Conservation (phyloP, 1,284 basidiomycete genomes). For the Ceratobasidium sp. region DNA sequence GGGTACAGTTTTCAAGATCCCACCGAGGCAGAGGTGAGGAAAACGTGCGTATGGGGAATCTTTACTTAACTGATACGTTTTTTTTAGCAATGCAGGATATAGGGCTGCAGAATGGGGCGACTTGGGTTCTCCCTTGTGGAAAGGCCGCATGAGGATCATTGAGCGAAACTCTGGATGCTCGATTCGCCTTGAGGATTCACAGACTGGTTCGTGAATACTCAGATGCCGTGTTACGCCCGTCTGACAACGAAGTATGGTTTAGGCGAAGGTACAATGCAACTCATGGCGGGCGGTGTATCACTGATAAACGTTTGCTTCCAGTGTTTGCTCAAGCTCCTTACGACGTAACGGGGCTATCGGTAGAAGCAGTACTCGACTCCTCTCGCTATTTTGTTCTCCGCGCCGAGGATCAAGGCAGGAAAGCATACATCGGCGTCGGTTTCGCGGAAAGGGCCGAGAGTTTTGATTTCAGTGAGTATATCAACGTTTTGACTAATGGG, state of each 20-base stretch:
- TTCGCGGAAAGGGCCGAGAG: slow-evolving; percentile 89
- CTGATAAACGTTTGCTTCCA: slow-evolving; percentile 48
- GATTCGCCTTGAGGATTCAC: slow-evolving; percentile 75
- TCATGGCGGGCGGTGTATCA: neutral
- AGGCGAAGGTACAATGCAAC: slow-evolving; percentile 49
- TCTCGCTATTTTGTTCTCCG: slow-evolving; percentile 94
- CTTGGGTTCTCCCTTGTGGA: slow-evolving; percentile 81
- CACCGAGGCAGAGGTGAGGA: slow-evolving; percentile 29
- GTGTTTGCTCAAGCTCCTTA: slow-evolving; percentile 94
- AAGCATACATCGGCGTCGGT: slow-evolving; percentile 93
- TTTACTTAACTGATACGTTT: neutral
- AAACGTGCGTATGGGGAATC: slow-evolving; percentile 32
- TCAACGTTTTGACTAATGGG: neutral
- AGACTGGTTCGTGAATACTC: slow-evolving; percentile 63
- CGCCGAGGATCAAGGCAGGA: slow-evolving; percentile 83
- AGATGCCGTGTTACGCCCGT: neutral
- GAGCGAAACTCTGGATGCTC: slow-evolving; percentile 68
- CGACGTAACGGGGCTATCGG: slow-evolving; percentile 76
- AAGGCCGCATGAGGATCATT: slow-evolving; percentile 82
- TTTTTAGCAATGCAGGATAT: slow-evolving; percentile 65
- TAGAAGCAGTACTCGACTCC: slow-evolving; percentile 95
- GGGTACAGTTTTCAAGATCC: slow-evolving; percentile 44
- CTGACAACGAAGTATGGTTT: slow-evolving; percentile 19
- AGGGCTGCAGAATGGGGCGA: slow-evolving; percentile 86
- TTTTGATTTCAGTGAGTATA: slow-evolving; percentile 84